Evolutionary conservation across 2,329 filamentous ascomycete species (phyloP).

Genomic region (Talaromyces verruculosus): DNA sequence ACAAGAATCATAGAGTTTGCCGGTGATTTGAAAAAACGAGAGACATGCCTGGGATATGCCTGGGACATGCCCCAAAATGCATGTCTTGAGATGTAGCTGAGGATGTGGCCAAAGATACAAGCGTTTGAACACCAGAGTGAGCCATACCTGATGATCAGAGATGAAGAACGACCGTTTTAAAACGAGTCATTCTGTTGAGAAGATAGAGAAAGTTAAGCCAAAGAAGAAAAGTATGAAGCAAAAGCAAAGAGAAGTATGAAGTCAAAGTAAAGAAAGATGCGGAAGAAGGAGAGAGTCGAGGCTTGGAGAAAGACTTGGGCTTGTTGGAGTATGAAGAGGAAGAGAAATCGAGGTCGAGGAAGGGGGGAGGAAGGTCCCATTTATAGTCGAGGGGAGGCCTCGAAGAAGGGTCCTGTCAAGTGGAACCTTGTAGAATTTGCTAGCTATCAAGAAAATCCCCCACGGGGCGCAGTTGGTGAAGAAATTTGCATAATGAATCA

Average conservation of each 20-base stretch:
- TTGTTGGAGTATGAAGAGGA: background rate
- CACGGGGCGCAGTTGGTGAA: background rate
- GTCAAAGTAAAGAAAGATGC: background rate
- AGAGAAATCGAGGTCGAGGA: background rate
- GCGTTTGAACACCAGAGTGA: background rate
- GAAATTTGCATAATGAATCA: background rate
- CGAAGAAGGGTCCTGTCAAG: background rate
- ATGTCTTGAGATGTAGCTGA: background rate
- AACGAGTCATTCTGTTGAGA: background rate
- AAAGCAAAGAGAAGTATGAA: background rate
- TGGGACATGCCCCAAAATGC: background rate
- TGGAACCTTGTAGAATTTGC: background rate
- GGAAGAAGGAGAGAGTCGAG: background rate
- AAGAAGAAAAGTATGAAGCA: background rate
- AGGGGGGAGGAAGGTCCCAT: background rate
- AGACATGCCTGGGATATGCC: background rate
- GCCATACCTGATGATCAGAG: background rate
- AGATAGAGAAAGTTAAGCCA: background rate
- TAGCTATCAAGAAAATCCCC: background rate
- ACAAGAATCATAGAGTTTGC: background rate
- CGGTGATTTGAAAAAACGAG: background rate
- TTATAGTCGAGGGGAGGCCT: background rate
- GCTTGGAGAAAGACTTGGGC: background rate
- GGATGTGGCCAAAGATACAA: background rate
- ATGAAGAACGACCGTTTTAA: background rate